These are phyloP conservation scores for Tetrahymena elliotti DNA, from an alignment of 73 alveolate species.

Conservation along the genomic window DNA sequence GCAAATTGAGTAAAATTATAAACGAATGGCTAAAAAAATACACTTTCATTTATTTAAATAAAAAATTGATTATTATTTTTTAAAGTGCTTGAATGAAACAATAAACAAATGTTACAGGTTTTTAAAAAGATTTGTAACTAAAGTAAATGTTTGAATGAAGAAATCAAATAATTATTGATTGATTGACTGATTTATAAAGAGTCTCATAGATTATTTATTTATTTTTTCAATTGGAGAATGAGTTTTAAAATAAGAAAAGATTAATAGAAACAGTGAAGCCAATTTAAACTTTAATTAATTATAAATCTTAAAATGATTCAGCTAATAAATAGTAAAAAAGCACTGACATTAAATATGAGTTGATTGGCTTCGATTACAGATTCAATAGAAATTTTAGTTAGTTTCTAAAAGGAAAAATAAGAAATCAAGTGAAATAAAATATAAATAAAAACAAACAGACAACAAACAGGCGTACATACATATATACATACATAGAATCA, in stretches of 20 bases:
- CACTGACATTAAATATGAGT: background rate
- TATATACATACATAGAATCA: background rate
- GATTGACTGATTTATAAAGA: background rate
- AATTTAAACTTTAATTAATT: background rate
- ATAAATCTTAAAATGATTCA: background rate
- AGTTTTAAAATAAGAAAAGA: too few relatives aligned
- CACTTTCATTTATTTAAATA: too few relatives aligned
- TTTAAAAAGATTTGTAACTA: background rate
- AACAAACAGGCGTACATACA: background rate
- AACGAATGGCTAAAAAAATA: too few relatives aligned
- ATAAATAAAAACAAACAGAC: background rate
- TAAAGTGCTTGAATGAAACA: too few relatives aligned
- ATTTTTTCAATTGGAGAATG: too few relatives aligned
- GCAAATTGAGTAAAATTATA: too few relatives aligned
- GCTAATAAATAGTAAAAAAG: background rate
- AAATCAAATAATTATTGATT: too few relatives aligned
- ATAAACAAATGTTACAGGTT: too few relatives aligned
- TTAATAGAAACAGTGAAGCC: background rate
- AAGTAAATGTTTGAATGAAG: background rate
- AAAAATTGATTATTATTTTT: too few relatives aligned
- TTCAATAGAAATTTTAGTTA: background rate
- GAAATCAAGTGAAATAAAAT: background rate
- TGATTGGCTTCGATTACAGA: background rate
- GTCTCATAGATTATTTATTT: too few relatives aligned
- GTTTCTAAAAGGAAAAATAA: background rate